Evolutionary conservation across 2,329 filamentous ascomycete genomes (phyloP), one percentile per base, ranked within the genome.

Genomic region (Chlorencoelia australis): DNA sequence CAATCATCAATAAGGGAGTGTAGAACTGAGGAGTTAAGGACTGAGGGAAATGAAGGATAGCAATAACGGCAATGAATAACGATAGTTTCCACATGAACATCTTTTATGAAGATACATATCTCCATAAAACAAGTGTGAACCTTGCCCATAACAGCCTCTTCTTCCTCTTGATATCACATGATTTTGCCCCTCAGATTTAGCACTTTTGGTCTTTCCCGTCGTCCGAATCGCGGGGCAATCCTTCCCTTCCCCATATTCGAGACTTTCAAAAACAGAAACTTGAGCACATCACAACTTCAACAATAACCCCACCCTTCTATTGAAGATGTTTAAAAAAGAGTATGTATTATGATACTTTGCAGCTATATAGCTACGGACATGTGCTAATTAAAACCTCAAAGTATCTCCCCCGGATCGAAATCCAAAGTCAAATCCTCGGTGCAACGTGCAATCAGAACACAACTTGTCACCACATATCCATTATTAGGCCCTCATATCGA

Each of bases 401-500:
- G 83, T 49, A 78, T 94, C 59, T 67, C 77, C 53, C 66, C 80
- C 17, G 76, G 82, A 48, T 79, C 84, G 39, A 94, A 91, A 66
- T 86, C 87, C 52, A 96, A 96, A 70, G 85, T 96, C 63, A 98
- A 96, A 67, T 95, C 89, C 47, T 94, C 87, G 16, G 85, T 86
- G 39, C 88, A 95, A 67, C 84, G 91, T 55, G 75, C 69, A 46
- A 79, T 98, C 52, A 84, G 91, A 51, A 71, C 79, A 54, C 84
- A 84, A 55, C 74, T 96, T 48, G 68, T 91, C 46, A 71, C 85
- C 41, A 82, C 82, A 35, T 95, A 93, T 64, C 91, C 91, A 3
- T 74, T 84, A 34, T 80, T 96, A 34, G 76, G 78, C 49, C 83
- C 85, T 1, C 75, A 86, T 64, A 93, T 95, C 62, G 91, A 98